Percentiles rank a stretch among this genome's conserved stretches.
Evolutionary conservation across 2,329 filamentous ascomycete genomes (phyloP).

Genomic region (Cadophora malorum): DNA sequence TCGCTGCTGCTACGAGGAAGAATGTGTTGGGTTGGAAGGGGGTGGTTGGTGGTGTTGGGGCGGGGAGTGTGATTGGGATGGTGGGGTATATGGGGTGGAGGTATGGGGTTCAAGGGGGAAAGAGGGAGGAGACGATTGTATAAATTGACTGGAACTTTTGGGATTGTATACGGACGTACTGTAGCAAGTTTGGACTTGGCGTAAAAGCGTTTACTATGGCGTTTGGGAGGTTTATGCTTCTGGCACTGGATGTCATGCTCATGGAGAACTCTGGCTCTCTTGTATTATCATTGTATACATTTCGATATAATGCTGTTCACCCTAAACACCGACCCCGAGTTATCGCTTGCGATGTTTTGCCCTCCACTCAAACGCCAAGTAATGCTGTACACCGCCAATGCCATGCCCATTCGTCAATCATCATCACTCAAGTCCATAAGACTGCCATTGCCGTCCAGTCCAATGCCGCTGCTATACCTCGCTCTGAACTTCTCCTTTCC

Average conservation of each 20-base stretch:
- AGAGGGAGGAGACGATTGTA: slow-evolving; percentile 37
- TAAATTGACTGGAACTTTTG: not conserved
- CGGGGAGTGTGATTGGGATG: slow-evolving; percentile 58
- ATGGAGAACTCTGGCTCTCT: not conserved
- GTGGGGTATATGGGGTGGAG: slow-evolving; percentile 57
- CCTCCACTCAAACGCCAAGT: slow-evolving; percentile 2
- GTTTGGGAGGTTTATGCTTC: not conserved
- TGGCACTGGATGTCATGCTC: not conserved
- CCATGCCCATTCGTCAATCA: slow-evolving; percentile 44
- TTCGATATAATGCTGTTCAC: slow-evolving; percentile 5
- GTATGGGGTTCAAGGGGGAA: slow-evolving; percentile 55
- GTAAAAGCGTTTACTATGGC: not conserved
- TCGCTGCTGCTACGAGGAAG: slow-evolving; percentile 44
- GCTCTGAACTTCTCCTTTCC: slow-evolving; percentile 51
- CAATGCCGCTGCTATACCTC: slow-evolving; percentile 45
- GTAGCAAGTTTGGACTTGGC: not conserved
- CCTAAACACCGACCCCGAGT: not conserved
- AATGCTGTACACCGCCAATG: slow-evolving; percentile 8
- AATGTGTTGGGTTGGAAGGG: slow-evolving; percentile 49
- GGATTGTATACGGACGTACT: not conserved
- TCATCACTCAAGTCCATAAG: slow-evolving; percentile 65
- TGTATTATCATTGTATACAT: slow-evolving; percentile 18
- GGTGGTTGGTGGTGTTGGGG: slow-evolving; percentile 52
- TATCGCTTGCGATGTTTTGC: slow-evolving; percentile 3
- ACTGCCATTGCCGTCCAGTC: slow-evolving; percentile 49